These are phyloP conservation scores for Acrocalymma vagum DNA, from an alignment of 2,329 filamentous ascomycete species.

Conservation along the genomic window DNA sequence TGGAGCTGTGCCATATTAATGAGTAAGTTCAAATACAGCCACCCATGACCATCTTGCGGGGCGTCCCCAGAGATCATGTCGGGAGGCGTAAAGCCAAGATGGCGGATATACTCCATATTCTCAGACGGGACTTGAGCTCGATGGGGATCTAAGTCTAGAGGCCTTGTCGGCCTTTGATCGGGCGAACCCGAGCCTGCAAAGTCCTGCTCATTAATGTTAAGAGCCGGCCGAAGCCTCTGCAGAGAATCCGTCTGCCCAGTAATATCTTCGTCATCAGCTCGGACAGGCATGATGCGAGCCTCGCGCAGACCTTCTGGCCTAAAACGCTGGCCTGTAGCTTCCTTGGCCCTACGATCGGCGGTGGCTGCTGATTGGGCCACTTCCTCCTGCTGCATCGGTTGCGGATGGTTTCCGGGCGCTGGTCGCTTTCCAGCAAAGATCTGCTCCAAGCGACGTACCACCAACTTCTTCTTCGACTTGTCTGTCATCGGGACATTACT, in stretches of 20 bases:
- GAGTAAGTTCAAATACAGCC: constrained; percentile 84
- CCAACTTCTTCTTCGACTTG: constrained; percentile 77
- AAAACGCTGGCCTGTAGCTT: constrained; percentile 47
- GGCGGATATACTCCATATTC: constrained; percentile 81
- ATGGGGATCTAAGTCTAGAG: constrained; percentile 79
- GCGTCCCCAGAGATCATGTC: constrained; percentile 60
- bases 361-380: constrained; percentile 63
- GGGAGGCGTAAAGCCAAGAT: constrained; percentile 73
- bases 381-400: constrained; percentile 65
- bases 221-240: constrained; percentile 24
- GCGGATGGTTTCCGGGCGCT: constrained; percentile 53
- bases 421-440: constrained; percentile 77
- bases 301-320: constrained; percentile 55
- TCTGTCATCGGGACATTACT: constrained; percentile 70
- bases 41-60: constrained; percentile 73
- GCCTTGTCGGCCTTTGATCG: constrained; percentile 80
- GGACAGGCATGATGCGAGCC: constrained; percentile 53
- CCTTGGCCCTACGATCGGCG: constrained; percentile 52
- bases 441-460: constrained; percentile 80
- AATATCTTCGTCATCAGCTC: constrained; percentile 20
- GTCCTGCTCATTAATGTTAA: constrained; percentile 33
- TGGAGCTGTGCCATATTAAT: constrained; percentile 85
- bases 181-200: constrained; percentile 50
- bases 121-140: constrained; percentile 78
- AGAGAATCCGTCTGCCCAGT: constrained; percentile 19